Base-by-base conservation (phyloP, 169 alveolate species). In the Plasmodium fragile region DNA sequence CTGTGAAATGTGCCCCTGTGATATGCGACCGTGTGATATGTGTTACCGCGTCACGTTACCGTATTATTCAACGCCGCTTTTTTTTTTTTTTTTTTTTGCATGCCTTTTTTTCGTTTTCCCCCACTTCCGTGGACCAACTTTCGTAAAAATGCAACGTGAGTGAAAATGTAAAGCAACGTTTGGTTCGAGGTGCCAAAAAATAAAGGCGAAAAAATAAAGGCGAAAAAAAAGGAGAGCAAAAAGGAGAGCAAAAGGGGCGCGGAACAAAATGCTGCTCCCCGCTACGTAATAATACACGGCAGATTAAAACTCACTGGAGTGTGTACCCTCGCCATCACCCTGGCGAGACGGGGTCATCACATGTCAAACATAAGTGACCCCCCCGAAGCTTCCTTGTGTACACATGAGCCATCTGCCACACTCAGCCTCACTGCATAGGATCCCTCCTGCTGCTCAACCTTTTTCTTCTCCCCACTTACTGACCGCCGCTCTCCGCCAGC, bases 401-500 rank as follows among this genome's bases (percentile, higher is more conserved):
- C 59, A 49, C 22, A 13, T 49, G 18, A 49, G 5, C 6, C 16
- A 13, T 49, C 59, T 49, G 59, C 59, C 4, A 13, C n/a, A 49
- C 53, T 43, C n/a, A 10, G 53, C 10, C 10, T 43, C 53, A 43
- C 53, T 43, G 53, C 53, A 43, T 10, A 10, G 53, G 53, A n/a
- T 43, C 53, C 1, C n/a, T 49, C 59, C 59, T 49, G 22, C 59
- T 49, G 18, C 1, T 45, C 18, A 18, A 7, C 52, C 16, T 43
- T 0, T 49, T 11, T 18, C 39, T 70, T 41, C 25, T 65, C 34
- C 45, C 30, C 52, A 30, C n/a, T 43, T 22, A 18, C 49, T 43
- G 77, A n/a, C 77, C 82, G 30, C 92, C 69, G 6, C 85, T 85
- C 41, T 85, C 93, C 36, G 85, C 85, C 80, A 85, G 13, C 45